Evolutionary conservation across 148 eudicot species (phyloP).

Genomic region (Chenopodium berlandieri): DNA sequence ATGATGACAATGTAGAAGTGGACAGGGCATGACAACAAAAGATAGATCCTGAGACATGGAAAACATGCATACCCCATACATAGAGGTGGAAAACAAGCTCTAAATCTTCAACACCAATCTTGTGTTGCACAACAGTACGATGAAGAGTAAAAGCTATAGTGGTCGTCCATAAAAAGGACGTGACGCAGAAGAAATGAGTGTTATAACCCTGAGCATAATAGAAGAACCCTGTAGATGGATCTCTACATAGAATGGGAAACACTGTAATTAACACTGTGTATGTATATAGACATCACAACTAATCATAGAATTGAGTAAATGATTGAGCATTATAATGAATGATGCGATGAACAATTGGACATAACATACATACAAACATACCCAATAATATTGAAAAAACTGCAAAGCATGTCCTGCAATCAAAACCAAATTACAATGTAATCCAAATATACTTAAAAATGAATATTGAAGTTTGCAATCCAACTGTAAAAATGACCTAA

Average conservation of each 20-base stretch:
- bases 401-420: constrained; percentile 96
- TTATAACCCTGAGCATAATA: constrained; percentile 96
- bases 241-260: constrained; percentile 48
- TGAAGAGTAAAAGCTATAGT: too few species aligned
- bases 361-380: constrained; percentile 25
- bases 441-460: neutral
- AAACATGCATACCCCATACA: too few species aligned
- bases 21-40: neutral
- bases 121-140: too few species aligned
- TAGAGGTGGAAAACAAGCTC: too few species aligned
- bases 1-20: neutral
- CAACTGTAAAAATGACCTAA: too few species aligned
- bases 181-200: constrained; percentile 93
- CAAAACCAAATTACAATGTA: constrained; percentile 6
- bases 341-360: too few species aligned
- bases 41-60: too few species aligned
- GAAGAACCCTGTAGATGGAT: constrained; percentile 92
- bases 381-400: constrained; percentile 96
- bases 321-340: too few species aligned
- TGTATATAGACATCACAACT: neutral
- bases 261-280: neutral
- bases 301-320: neutral
- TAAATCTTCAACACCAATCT: too few species aligned
- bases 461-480: too few species aligned
- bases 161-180: constrained; percentile 97